Base-by-base conservation (phyloP, 352 stramenopile genomes). In the Globisporangium sylvaticum region DNA sequence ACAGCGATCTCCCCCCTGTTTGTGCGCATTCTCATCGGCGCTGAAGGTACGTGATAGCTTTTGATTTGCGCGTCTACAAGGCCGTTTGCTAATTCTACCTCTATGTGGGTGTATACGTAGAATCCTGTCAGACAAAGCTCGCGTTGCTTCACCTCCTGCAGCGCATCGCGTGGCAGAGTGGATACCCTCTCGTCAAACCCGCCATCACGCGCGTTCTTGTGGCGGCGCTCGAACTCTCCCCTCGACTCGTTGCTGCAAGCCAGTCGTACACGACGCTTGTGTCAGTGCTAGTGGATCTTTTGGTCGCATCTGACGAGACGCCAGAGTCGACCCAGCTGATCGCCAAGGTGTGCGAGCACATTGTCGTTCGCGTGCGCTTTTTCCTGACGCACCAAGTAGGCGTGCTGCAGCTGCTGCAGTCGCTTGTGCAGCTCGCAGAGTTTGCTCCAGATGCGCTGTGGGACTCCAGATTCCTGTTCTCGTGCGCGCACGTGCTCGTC, bases 361-460 rank as follows among this genome's bases (percentile, higher is more conserved):
- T 62, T 25, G 67, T 64, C 39, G 70, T 3, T 7, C 68, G 67
- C 27, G 60, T 78, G 18, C 46, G 55, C 1, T 72, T 79, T 56
- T 73, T 83, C 14, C 58, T 81, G 6, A 14, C 34, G 25, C 66
- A 69, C 22, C 32, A 85, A 10, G 58, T 78, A 14, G 69, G 76
- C 24, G 73, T 80, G 24, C 24, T 87, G n/a, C 37, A 74, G 22
- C 66, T 88, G 25, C 60, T 91, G 20, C 81, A 89, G 59, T 62
- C 70, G 3, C 65, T 91, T 4, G 59, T 66, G 10, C 73, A 76
- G 34, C 71, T 91, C 27, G 67, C 71, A 14, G 55, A 50, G 8
- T 64, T 61, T 2, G 58, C 69, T 0, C 72, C 80, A 0, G 56
- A 75, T 18, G 64, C 68, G 6, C 65, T 84, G 1, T 80, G 68